Base-by-base conservation (phyloP, 805 yeast species). In the Saccharomycopsis vini region DNA sequence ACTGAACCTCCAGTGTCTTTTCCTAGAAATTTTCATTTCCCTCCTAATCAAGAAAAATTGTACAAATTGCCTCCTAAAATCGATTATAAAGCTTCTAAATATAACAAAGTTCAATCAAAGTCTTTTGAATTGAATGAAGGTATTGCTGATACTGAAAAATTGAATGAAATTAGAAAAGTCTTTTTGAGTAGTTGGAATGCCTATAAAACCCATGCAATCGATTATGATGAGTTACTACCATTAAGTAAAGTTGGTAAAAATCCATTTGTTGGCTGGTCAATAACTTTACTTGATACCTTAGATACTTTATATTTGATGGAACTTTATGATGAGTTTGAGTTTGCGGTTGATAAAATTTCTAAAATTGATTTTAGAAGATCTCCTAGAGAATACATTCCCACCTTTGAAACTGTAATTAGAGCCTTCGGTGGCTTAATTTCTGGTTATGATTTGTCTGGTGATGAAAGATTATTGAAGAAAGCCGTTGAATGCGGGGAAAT, bases 381-480 rank as follows among this genome's bases (percentile, higher is more conserved):
- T 1, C 64, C 61, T 15, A 60, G 74, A 37, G 54, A 56, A n/a
- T 56, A 63, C 9, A 62, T 73, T 13, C 75, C 76, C 2, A 46
- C 72, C 3, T 67, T 75, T 51, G 79, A 77, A 49, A 72, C 76
- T 23, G 64, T 68, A 0, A 73, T 75, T 36, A 60, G 79, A 36
- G 64, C 67, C 34, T 59, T 76, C 10, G 81, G 79, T 4, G 79
- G 81, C 0, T 55, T 76, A 6, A 43, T 76, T 7, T 60, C 75
- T 2, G 77, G 73, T 0, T 75, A 71, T 49, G 79, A 77, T 36
- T 53, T 77, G 28, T 66, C 77, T 0, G 41, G 54, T 0, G 62
- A 62, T 1, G 45, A 56, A 30, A 45, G 65, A 1, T 57, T 67
- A 13, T 54, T 71, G 5, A 50, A 50, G 1, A 63, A 67, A 47